Evolutionary conservation across 176 grass and related monocot species (phyloP).

Genomic region (Neostapfia colusana): DNA sequence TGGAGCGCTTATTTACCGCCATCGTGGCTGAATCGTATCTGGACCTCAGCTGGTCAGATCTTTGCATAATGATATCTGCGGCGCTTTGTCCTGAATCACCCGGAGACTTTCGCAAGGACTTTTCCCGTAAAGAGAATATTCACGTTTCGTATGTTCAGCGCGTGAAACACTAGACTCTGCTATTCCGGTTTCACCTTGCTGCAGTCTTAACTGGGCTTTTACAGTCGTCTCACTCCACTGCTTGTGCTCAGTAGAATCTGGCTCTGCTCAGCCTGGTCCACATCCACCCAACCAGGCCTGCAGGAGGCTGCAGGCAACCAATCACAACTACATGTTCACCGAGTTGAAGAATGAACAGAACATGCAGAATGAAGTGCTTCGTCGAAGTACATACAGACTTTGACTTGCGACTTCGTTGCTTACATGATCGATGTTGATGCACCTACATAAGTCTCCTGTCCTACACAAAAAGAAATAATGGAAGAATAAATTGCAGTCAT

Average conservation of each 20-base stretch:
- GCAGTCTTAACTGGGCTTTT: no score
- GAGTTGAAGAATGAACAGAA: background rate
- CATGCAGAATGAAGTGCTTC: no score
- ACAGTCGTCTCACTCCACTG: no score
- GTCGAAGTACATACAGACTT: background rate
- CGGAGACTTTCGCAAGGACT: background rate
- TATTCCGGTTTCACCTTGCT: no score
- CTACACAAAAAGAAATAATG: background rate
- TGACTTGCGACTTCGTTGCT: constrained; percentile 5
- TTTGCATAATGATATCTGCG: background rate
- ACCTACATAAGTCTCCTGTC: background rate
- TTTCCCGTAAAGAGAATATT: background rate
- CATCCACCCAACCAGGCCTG: no score
- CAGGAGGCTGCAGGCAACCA: no score
- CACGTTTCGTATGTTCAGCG: background rate
- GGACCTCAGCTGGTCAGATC: background rate
- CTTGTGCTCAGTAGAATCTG: no score
- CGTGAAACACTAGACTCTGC: no score
- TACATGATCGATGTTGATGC: constrained; percentile 12
- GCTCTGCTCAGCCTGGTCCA: no score
- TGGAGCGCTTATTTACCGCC: background rate
- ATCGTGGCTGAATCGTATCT: background rate
- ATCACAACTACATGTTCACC: no score
- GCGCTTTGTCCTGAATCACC: background rate
- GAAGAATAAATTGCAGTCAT: background rate